These are phyloP conservation scores for Aspergillus ustus DNA, from an alignment of 2,329 filamentous ascomycete species.

Conservation along the genomic window DNA sequence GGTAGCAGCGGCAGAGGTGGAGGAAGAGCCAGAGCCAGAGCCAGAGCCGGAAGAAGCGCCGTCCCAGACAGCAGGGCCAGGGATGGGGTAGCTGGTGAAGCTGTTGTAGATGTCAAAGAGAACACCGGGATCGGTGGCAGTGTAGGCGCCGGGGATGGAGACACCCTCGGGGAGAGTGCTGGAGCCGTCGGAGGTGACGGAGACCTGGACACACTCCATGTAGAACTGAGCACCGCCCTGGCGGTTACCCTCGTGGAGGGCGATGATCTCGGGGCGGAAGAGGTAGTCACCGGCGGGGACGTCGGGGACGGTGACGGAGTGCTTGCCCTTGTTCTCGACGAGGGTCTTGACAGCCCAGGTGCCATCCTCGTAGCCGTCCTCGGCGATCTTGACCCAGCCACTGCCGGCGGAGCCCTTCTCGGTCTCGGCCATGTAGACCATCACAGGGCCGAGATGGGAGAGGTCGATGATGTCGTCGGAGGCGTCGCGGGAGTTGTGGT, in stretches of 20 bases:
- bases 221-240: conserved; percentile 29
- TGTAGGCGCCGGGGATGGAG: conserved; percentile 27
- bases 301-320: conserved; percentile 28
- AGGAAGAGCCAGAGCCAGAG: conserved; percentile 14
- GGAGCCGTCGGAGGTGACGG: conserved; percentile 27
- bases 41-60: conserved; percentile 22
- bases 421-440: conserved; percentile 29
- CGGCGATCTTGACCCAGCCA: conserved; percentile 30
- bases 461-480: conserved; percentile 30
- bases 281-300: conserved; percentile 29
- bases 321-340: conserved; percentile 28
- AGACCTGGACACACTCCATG: conserved; percentile 31
- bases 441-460: conserved; percentile 26
- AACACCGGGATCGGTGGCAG: conserved; percentile 21
- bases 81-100: conserved; percentile 28
- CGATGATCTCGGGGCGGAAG: conserved; percentile 31
- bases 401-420: conserved; percentile 23
- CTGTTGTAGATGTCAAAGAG: conserved; percentile 27
- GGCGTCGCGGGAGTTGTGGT: conserved; percentile 24
- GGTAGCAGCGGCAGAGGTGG: conserved; percentile 11
- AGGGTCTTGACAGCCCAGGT: conserved; percentile 27
- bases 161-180: conserved; percentile 25
- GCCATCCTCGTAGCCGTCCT: conserved; percentile 27
- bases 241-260: conserved; percentile 26
- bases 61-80: conserved; percentile 29